Percentiles rank a stretch among this genome's conserved stretches.
phyloP scores from a whole-genome alignment of 2,329 filamentous ascomycete genomes.

The Botrytis tulipae region DNA sequence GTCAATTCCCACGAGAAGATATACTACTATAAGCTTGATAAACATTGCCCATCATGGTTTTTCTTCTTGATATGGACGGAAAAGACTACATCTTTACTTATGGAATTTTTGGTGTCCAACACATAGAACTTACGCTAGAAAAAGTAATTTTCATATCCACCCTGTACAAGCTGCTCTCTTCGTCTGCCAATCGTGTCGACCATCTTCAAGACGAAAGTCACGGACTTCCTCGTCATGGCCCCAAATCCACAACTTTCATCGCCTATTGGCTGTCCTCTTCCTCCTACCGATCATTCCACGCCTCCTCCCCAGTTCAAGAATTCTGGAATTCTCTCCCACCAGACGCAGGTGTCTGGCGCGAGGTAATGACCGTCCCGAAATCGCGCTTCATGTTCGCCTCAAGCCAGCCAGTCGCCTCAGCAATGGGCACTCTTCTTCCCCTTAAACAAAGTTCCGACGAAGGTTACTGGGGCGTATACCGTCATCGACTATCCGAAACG shows the following conservation, averaged over 20 bases:
- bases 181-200: constrained; percentile 25
- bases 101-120: constrained; percentile 26
- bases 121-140: constrained; percentile 20
- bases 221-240: constrained; percentile 15
- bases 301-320: constrained; percentile 12
- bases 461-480: constrained; percentile 30
- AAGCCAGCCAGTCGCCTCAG: constrained; percentile 23
- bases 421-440: constrained; percentile 22
- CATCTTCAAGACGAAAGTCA: constrained; percentile 22
- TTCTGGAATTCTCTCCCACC: constrained; percentile 27
- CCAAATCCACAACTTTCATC: constrained; percentile 23
- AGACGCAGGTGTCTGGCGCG: constrained; percentile 29
- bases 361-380: constrained; percentile 29
- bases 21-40: neutral
- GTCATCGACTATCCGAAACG: constrained; percentile 24
- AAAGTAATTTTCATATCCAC: constrained; percentile 18
- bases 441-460: constrained; percentile 24
- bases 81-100: constrained; percentile 24
- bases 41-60: constrained; percentile 25
- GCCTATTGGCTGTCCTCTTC: constrained; percentile 26
- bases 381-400: constrained; percentile 27
- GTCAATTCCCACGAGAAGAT: neutral
- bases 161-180: constrained; percentile 23
- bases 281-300: constrained; percentile 32
- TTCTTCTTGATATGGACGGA: constrained; percentile 21